phyloP scores from a whole-genome alignment of 1,284 basidiomycete genomes.

The Sparassis latifolia region DNA sequence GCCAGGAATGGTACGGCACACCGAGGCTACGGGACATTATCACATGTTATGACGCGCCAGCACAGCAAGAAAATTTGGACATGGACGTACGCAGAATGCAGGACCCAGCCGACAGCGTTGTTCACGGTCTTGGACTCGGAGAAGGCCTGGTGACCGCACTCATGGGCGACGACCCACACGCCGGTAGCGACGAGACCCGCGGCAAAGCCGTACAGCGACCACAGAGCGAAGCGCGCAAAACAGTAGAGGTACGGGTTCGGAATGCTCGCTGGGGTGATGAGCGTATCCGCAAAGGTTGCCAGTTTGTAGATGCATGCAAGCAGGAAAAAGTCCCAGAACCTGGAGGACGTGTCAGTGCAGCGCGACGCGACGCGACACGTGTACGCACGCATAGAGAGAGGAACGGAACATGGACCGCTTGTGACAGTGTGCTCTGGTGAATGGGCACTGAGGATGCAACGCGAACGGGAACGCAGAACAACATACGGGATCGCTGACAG shows the following conservation, averaged over 20 bases:
- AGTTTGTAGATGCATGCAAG: conserved; percentile 68
- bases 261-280: conserved; percentile 51
- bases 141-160: conserved; percentile 95
- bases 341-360: conserved; percentile 20
- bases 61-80: conserved; percentile 4
- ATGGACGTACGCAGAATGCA: conserved; percentile 75
- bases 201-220: conserved; percentile 79
- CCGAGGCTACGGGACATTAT: conserved; percentile 55
- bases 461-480: neutral
- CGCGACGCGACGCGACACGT: conserved; percentile 3
- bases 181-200: conserved; percentile 91
- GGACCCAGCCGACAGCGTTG: conserved; percentile 90
- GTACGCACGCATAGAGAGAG: conserved; percentile 71
- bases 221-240: conserved; percentile 62
- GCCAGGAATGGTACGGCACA: conserved; percentile 98
- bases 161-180: conserved; percentile 89
- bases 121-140: conserved; percentile 94
- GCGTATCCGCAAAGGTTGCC: conserved; percentile 62
- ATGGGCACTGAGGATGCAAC: neutral
- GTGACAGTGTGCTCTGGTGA: conserved; percentile 78
- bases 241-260: conserved; percentile 62
- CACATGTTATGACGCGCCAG: conserved; percentile 20
- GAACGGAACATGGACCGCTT: conserved; percentile 86
- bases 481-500: conserved; percentile 84
- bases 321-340: conserved; percentile 71